These are phyloP conservation scores for Calonectria fujianensis DNA, from an alignment of 2,329 filamentous ascomycete genomes.

Conservation along the genomic window DNA sequence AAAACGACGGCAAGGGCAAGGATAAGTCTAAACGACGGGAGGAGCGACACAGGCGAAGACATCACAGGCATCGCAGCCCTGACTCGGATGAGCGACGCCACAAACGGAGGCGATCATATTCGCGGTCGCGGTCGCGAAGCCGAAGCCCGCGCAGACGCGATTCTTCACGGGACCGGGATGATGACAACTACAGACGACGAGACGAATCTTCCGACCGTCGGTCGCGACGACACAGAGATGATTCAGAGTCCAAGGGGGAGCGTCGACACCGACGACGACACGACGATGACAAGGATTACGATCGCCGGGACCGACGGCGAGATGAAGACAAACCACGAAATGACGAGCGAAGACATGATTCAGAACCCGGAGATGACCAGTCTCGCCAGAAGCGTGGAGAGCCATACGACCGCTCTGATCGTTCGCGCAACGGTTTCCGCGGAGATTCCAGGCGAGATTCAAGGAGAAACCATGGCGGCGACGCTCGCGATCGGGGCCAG, in stretches of 20 bases:
- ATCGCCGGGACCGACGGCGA: constrained; percentile 39
- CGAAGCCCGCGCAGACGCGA: constrained; percentile 62
- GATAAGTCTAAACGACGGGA: constrained; percentile 59
- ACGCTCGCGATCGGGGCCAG: constrained; percentile 50
- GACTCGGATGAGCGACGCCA: constrained; percentile 63
- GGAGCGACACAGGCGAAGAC: constrained; percentile 63
- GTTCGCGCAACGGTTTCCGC: constrained; percentile 35
- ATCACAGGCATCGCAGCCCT: constrained; percentile 65
- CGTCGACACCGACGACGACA: constrained; percentile 45
- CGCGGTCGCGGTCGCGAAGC: constrained; percentile 62
- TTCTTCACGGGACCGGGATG: constrained; percentile 57
- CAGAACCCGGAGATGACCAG: constrained; percentile 55
- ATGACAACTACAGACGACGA: constrained; percentile 52
- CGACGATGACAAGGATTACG: constrained; percentile 42
- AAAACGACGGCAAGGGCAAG: constrained; percentile 69
- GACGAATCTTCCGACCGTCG: constrained; percentile 53
- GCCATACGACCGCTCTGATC: constrained; percentile 30
- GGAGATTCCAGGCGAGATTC: constrained; percentile 37
- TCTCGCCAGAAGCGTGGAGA: constrained; percentile 55
- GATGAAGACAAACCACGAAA: constrained; percentile 51
- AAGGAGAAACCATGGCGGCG: constrained; percentile 45
- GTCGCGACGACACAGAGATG: constrained; percentile 46
- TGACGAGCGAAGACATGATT: constrained; percentile 57
- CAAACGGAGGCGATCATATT: constrained; percentile 67
- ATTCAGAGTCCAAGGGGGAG: constrained; percentile 48